A percentile compares a stretch with the other conserved stretches of the same genome.
phyloP scores from a whole-genome alignment of 805 yeast genomes.

The Candida taoyuanica region DNA sequence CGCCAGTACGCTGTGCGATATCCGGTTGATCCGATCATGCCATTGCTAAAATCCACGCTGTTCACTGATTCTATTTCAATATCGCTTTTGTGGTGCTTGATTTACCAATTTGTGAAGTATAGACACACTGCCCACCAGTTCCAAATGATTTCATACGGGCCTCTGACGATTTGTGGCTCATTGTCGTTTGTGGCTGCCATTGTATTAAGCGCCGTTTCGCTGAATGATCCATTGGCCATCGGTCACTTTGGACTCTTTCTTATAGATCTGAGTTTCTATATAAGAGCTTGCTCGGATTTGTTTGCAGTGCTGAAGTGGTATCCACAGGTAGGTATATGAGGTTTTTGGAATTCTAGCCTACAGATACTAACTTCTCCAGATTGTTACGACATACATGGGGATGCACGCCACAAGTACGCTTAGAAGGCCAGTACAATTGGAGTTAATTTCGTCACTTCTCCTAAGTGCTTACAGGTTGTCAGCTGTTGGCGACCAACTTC shows the following conservation, averaged over 20 bases:
- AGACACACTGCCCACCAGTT: slow-evolving; percentile 30
- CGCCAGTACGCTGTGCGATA: slow-evolving; percentile 30
- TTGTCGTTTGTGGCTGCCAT: not conserved
- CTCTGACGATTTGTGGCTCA: not conserved
- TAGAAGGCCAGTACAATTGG: too few relatives aligned
- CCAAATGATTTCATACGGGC: slow-evolving; percentile 33
- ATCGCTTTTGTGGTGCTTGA: slow-evolving; percentile 15
- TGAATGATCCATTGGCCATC: slow-evolving; percentile 8
- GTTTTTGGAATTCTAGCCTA: too few relatives aligned
- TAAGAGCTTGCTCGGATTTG: slow-evolving; percentile 35
- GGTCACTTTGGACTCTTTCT: slow-evolving; percentile 31
- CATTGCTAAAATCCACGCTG: slow-evolving; percentile 23
- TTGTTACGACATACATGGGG: not conserved
- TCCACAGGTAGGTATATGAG: slow-evolving; percentile 33
- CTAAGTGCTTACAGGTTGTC: too few relatives aligned
- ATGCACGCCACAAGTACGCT: not conserved
- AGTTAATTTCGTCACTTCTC: too few relatives aligned
- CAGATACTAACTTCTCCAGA: too few relatives aligned
- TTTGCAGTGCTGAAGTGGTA: slow-evolving; percentile 26
- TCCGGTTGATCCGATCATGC: slow-evolving; percentile 31
- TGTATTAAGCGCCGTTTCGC: slow-evolving; percentile 2
- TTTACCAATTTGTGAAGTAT: slow-evolving; percentile 28
- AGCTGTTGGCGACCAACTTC: too few relatives aligned
- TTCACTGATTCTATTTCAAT: slow-evolving; percentile 18
- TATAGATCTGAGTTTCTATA: slow-evolving; percentile 38